Evolutionary conservation across 169 alveolate species (phyloP).

Genomic region (Plasmodium malariae): DNA sequence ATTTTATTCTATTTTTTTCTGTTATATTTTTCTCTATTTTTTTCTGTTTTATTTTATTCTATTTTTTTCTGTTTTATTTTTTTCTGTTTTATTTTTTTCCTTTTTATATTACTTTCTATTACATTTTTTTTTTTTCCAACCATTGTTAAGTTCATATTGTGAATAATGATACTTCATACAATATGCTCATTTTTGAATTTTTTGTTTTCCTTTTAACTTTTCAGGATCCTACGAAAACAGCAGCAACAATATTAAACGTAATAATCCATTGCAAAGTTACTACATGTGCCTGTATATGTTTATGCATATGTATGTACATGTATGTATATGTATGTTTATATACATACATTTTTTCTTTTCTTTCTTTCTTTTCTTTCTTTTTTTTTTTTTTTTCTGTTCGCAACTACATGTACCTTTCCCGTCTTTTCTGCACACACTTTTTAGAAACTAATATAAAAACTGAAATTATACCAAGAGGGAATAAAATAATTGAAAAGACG

Average conservation of each 20-base stretch:
- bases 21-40: not conserved
- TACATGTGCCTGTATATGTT: not conserved
- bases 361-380: not conserved
- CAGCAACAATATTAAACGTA: slow-evolving; percentile 24
- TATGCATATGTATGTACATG: not conserved
- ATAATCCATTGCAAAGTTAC: not conserved
- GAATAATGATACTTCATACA: no score
- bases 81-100: no score
- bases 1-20: no score
- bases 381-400: not conserved
- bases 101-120: no score
- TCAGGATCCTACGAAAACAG: not conserved
- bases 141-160: no score
- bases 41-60: not conserved
- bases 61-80: not conserved
- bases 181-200: no score
- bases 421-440: not conserved
- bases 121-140: no score
- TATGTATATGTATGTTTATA: not conserved
- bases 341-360: not conserved
- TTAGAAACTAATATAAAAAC: slow-evolving; percentile 71
- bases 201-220: not conserved
- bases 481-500: slow-evolving; percentile 68
- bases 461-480: slow-evolving; percentile 65
- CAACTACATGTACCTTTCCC: not conserved